Conservation (phyloP, 306 rosid genomes). For the Alnus glutinosa region DNA sequence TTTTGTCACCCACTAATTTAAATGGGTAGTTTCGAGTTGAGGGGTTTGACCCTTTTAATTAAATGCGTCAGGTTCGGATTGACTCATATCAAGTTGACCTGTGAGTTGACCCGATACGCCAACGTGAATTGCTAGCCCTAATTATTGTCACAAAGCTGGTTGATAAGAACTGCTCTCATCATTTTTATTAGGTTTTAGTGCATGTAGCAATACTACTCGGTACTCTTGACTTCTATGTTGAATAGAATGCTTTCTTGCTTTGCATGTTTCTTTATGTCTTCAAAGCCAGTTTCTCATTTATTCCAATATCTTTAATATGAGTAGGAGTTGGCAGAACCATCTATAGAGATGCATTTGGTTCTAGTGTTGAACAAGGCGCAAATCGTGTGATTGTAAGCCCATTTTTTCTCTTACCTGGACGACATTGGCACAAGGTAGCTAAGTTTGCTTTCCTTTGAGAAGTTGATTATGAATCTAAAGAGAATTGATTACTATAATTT, state of each 20-base stretch:
- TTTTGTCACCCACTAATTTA: no score
- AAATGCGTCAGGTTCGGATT: no score
- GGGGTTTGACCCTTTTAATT: no score
- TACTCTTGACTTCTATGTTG: not conserved
- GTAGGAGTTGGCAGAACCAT: conserved; percentile 91
- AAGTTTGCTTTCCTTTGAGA: conserved; percentile 8
- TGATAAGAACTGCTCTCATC: not conserved
- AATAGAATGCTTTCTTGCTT: conserved; percentile 10
- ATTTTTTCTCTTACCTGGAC: conserved; percentile 90
- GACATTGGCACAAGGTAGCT: conserved; percentile 85
- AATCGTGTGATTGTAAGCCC: conserved; percentile 67
- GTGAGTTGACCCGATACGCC: no score
- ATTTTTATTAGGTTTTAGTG: not conserved
- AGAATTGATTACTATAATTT: not conserved
- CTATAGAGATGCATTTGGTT: conserved; percentile 66
- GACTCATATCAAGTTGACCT: no score
- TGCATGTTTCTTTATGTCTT: conserved; percentile 12
- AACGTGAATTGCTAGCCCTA: not conserved
- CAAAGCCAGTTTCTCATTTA: not conserved
- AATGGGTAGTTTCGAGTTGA: no score
- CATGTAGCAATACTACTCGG: not conserved
- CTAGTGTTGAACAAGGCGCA: conserved; percentile 73
- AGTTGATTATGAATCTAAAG: not conserved
- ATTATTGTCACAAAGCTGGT: not conserved
- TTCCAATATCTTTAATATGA: conserved; percentile 7